Evolutionary conservation across 352 stramenopile species (phyloP), one percentile per base, ranked within the genome.

Genomic region (Phytopythium boreale): DNA sequence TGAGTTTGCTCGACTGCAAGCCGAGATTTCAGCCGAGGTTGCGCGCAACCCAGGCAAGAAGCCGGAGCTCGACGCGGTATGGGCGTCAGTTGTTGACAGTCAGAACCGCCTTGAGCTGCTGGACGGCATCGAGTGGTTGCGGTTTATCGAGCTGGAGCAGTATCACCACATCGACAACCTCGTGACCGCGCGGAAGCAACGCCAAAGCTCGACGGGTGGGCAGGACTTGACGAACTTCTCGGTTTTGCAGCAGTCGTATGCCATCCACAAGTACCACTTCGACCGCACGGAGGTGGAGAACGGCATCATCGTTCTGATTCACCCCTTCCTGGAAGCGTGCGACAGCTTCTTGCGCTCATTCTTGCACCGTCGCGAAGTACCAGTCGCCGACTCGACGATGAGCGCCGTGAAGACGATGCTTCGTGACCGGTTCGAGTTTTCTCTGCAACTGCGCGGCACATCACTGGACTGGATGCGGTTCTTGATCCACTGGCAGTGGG

Each of bases 241-340:
- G 22, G 70, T 94, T 10, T 69, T 96, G 27, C 84, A 96, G 57
- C 85, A 93, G 60, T 96, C 87, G 47, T 96, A 94, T 62, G 84
- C 85, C 11, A 80, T 93, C 31, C 84, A 93, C 62, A 69, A 79
- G 61, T 83, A 92, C 67, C 82, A 92, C 51, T 74, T 78, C 3
- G 87, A 96, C 41, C 75, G 84, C 19, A 86, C 82, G 20, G 81
- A 77, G 15, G 78, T 91, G 34, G 79, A 88, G 22, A 92, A 91
- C 53, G 82, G 92, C 9, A 57, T 94, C 14, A 80, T 84, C 10
- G 88, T 93, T 56, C 70, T 94, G 31, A 58, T 96, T 49, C 76
- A 83, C 37, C 87, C 87, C 22, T 78, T 94, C 49, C 66, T 96
- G 17, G 71, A 80, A 53, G 62, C 76, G 1, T 86, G 93, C 58